Percentiles rank a stretch among this genome's conserved stretches.
Evolutionary conservation across 495 filamentous ascomycete species (phyloP).

Genomic region (Talaromyces trachyspermus): DNA sequence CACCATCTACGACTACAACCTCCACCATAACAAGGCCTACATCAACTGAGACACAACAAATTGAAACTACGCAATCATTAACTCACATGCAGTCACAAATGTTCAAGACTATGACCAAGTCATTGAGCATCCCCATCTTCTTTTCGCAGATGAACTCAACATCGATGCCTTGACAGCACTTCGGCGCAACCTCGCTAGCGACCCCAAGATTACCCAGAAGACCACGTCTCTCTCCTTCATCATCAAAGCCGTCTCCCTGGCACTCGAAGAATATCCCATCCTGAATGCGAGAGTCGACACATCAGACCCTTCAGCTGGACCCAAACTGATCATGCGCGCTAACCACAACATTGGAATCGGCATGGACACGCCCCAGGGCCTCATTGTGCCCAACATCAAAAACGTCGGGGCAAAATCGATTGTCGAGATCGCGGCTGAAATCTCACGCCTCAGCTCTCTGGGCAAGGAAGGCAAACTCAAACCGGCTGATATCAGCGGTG

Average conservation of each 20-base stretch:
- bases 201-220: conserved; percentile 45
- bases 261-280: conserved; percentile 71
- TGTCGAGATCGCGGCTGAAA: conserved; percentile 66
- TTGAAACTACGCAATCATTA: conserved; percentile 58
- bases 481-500: conserved; percentile 69
- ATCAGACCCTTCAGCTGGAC: conserved; percentile 48
- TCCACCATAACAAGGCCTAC: conserved; percentile 5
- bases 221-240: conserved; percentile 90
- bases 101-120: conserved; percentile 98
- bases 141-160: conserved; percentile 82
- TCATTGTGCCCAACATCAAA: conserved; percentile 92
- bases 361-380: conserved; percentile 84
- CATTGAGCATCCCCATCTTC: conserved; percentile 83
- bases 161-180: conserved; percentile 63
- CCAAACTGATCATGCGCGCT: conserved; percentile 63
- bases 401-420: conserved; percentile 71
- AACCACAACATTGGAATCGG: conserved; percentile 95
- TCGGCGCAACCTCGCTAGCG: conserved; percentile 50
- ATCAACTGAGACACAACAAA: conserved; percentile 36
- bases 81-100: conserved; percentile 80
- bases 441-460: conserved; percentile 61
- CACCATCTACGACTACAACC: conserved; percentile 7
- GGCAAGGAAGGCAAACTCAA: conserved; percentile 69
- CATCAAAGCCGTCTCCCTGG: conserved; percentile 85
- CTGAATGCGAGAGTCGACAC: conserved; percentile 79